Base-by-base conservation (phyloP, 495 filamentous ascomycete species). In the Astrothelium subdiscretum region DNA sequence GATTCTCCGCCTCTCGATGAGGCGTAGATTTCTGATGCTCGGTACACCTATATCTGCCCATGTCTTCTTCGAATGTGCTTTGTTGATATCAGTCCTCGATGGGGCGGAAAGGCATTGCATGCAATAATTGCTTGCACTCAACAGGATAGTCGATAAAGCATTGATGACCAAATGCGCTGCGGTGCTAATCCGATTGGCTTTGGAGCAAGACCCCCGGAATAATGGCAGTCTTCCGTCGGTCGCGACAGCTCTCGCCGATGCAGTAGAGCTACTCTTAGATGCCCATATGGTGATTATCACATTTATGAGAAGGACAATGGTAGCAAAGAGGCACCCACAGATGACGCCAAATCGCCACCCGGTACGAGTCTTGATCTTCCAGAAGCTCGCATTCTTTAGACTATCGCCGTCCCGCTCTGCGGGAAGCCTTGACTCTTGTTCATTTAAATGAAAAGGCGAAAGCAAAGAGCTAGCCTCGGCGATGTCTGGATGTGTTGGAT, bases 71-170 rank as follows among this genome's bases (percentile, higher is more conserved):
- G 61, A 58, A 58, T 68, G 67, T n/a, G 67, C 67, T 54, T 57
- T 60, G 43, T 68, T 61, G 27, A 67, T 32, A 32, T 68, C 67
- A 26, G 59, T 31, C 18, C 67, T 40, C 26, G 67, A 67, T 2
- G 67, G 67, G 15, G 67, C 66, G 24, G 44, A 58, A 13, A 68
- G 61, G 32, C 61, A 59, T 57, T 68, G 67, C 64, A 66, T 66
- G 31, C 38, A 57, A 32, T 65, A 59, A 59, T 68, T 68, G 15
- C 51, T 58, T 1, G 63, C 66, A 32, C 63, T 59, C 11, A 68
- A 59, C 43, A 68, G 26, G 3, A 67, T 58, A 11, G 65, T 66
- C 58, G 63, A 62, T 0, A 67, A 42, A 3, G 48, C 57, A 26
- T 67, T 67, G 54, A 67, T 65, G 18, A 59, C 8, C 1, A 67